Evolutionary conservation across 2,329 filamentous ascomycete species (phyloP), one percentile per base, ranked within the genome.

Genomic region (Fusarium sp.): DNA sequence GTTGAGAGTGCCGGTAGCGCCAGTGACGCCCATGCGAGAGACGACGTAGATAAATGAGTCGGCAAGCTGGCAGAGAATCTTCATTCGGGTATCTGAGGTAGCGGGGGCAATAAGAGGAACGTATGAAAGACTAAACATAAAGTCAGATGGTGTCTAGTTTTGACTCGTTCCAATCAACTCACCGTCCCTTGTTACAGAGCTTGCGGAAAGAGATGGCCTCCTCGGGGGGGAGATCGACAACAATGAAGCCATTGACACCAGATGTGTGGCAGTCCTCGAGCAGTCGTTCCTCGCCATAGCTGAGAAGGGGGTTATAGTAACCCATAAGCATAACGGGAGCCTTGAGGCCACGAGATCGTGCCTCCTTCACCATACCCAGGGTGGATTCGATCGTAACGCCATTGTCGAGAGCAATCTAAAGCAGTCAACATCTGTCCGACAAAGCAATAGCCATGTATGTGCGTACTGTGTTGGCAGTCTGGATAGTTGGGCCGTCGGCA

Each of bases 1-100:
- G 80, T 93, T 97, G 76, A 99, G 83, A 27, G 90, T 90, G 34
- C 94, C 94, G 1, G 90, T 91, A 16, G 94, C 96, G 75, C 96
- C 96, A 12, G 96, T 99, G 60, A 98, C 95, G 75, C 96, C 96
- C 92, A 97, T 97, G 75, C 95, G 88, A 27, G 95, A 98, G 59
- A 99, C 96, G 67, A 99, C 94, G 80, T 99, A 99, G 82, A 99
- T 97, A 84, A 98, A 99, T 6, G 94, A 98, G 82, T 98, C 95
- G 77, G 96, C 96, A 69, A 99, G 95, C 80, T 93, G 90, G 88
- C 96, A 99, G 15, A 99, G 91, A 43, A 98, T 87, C 83, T 93
- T 95, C 94, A 99, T 97, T 76, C 96, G 92, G 71, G 89, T 86
- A 75, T 98, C 94, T 9, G 94, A 97, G 3, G 96, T 98, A 13